Conservation (phyloP, 2,329 filamentous ascomycete genomes). For the Hawksworthiomyces lignivorus region DNA sequence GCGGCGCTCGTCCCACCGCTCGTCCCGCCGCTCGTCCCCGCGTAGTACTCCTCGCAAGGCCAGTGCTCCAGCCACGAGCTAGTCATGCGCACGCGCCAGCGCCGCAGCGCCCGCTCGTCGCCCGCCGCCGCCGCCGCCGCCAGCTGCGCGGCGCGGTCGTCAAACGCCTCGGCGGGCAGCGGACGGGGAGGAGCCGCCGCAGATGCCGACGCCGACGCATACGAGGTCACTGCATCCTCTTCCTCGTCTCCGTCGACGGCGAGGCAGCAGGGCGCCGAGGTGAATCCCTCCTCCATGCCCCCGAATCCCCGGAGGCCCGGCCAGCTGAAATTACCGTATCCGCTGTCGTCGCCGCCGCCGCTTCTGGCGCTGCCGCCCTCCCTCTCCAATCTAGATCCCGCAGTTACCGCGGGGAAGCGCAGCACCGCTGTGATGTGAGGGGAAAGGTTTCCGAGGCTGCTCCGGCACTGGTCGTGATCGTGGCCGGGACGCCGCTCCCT, state of each 20-base stretch:
- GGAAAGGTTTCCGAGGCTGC: neutral
- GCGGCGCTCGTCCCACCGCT: neutral
- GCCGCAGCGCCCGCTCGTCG: neutral
- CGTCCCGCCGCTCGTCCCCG: neutral
- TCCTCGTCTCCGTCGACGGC: neutral
- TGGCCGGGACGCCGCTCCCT: neutral
- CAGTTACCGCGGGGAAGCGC: neutral
- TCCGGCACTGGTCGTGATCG: neutral
- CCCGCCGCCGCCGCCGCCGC: neutral
- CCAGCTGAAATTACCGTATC: no score
- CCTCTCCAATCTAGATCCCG: neutral
- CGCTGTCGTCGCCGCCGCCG: no score
- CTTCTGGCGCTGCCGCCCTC: neutral
- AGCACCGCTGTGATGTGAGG: conserved; percentile 2
- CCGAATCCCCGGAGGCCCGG: neutral
- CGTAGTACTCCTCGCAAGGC: conserved; percentile 4
- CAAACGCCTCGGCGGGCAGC: no score
- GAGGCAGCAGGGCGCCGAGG: neutral
- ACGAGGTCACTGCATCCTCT: no score
- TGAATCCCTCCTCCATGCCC: neutral
- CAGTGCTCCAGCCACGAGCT: conserved; percentile 8
- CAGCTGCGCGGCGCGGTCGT: no score
- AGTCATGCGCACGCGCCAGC: conserved; percentile 1
- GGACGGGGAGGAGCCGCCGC: no score
- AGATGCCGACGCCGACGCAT: no score